Percentiles rank a stretch among this genome's conserved stretches.
Conservation (phyloP, 1,139 yeast species). For the Martiniozyma asiatica region DNA sequence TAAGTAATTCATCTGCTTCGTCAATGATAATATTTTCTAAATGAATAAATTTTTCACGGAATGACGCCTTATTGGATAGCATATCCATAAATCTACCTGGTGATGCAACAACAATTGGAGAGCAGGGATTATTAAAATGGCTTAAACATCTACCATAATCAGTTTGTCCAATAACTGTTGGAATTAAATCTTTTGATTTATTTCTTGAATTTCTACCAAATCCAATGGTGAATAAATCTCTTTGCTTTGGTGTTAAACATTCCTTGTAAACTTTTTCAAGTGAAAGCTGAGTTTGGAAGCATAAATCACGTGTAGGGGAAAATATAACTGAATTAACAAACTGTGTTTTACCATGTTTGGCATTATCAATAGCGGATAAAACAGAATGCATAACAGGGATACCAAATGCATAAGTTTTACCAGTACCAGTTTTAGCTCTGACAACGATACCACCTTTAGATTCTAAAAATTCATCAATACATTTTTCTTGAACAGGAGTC, state of each 20-base stretch:
- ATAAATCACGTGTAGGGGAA: slow-evolving; percentile 89
- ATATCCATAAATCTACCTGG: slow-evolving; percentile 77
- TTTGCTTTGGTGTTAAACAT: neutral
- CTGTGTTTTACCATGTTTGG: no score
- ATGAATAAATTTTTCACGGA: slow-evolving; percentile 37
- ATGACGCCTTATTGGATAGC: slow-evolving; percentile 32
- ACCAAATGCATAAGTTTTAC: slow-evolving; percentile 83
- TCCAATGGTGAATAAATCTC: no score
- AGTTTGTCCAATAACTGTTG: slow-evolving; percentile 13
- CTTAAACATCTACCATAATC: slow-evolving; percentile 12
- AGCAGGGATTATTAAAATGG: slow-evolving; percentile 13
- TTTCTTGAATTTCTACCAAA: slow-evolving; percentile 1
- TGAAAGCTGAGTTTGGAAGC: slow-evolving; percentile 71
- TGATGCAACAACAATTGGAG: slow-evolving; percentile 63
- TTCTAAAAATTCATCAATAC: slow-evolving; percentile 50
- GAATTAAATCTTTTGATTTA: slow-evolving; percentile 6
- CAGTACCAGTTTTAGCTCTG: slow-evolving; percentile 92
- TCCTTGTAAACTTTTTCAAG: slow-evolving; percentile 32
- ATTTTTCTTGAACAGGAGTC: slow-evolving; percentile 71
- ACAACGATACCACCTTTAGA: slow-evolving; percentile 59
- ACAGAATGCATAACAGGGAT: slow-evolving; percentile 63
- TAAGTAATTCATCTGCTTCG: slow-evolving; percentile 79
- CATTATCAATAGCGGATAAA: slow-evolving; percentile 13
- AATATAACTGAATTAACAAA: slow-evolving; percentile 50
- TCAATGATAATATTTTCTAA: slow-evolving; percentile 65